Evolutionary conservation across 768 basidiomycete genomes (phyloP).

Genomic region (Tulasnella sp.): DNA sequence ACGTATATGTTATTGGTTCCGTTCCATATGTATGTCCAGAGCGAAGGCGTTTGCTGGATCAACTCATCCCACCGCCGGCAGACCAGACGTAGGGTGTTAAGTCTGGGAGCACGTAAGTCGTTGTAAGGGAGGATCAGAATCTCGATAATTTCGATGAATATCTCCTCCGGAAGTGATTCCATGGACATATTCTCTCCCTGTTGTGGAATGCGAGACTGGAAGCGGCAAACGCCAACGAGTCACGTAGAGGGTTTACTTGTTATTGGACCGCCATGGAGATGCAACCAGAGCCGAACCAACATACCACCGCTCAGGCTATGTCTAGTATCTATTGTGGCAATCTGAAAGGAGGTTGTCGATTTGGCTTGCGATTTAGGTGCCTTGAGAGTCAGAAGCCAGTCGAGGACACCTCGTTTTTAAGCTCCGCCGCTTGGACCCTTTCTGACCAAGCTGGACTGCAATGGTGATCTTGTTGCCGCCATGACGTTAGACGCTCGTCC

Average conservation of each 20-base stretch:
- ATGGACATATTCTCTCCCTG: neutral
- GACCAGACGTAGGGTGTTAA: neutral
- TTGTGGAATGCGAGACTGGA: too few species aligned
- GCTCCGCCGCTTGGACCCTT: conserved; percentile 17
- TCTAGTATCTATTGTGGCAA: too few species aligned
- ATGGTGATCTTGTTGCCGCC: conserved; percentile 3
- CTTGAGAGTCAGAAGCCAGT: too few species aligned
- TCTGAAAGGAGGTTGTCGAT: too few species aligned
- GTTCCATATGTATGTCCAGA: neutral
- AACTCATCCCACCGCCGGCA: neutral
- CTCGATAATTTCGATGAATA: neutral
- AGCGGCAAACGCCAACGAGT: too few species aligned
- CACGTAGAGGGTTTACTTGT: too few species aligned
- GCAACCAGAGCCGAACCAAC: too few species aligned
- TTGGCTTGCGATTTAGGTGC: too few species aligned
- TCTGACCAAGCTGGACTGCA: conserved; percentile 5
- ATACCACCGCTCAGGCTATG: too few species aligned
- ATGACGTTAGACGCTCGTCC: neutral
- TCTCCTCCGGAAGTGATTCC: neutral
- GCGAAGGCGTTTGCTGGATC: neutral
- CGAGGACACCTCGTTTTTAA: neutral
- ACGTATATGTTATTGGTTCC: neutral
- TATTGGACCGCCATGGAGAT: too few species aligned
- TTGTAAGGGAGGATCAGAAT: neutral
- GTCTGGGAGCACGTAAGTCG: neutral